Evolutionary conservation across 2,329 filamentous ascomycete genomes (phyloP).

Genomic region (Cladobotryum mycophilum): DNA sequence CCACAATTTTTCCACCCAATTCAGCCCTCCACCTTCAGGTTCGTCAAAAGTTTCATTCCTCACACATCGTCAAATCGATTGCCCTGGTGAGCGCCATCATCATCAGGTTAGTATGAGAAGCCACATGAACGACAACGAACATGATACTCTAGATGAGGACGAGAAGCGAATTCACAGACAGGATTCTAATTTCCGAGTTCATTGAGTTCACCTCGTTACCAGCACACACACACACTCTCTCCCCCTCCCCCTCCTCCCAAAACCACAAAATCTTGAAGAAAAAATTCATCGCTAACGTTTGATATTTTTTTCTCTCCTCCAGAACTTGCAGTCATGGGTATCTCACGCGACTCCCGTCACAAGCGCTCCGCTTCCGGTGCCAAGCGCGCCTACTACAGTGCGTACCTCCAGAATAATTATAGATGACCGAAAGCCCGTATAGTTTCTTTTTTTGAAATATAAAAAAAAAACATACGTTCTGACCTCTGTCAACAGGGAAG

Average conservation of each 20-base stretch:
- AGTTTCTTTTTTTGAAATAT: conserved; percentile 20
- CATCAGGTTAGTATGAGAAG: conserved; percentile 40
- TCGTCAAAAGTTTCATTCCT: conserved; percentile 31
- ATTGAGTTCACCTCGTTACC: neutral
- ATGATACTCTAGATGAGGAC: neutral
- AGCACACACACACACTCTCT: neutral
- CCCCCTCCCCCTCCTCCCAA: neutral
- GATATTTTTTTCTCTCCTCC: neutral
- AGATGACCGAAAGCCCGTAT: conserved; percentile 61
- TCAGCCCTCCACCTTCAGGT: conserved; percentile 26
- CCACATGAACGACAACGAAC: neutral
- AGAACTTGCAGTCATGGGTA: conserved; percentile 84
- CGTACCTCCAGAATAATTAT: conserved; percentile 36
- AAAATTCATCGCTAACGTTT: neutral
- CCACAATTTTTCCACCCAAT: conserved; percentile 33
- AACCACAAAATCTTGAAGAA: neutral
- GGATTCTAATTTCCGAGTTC: neutral
- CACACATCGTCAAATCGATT: conserved; percentile 39
- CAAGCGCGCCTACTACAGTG: conserved; percentile 90
- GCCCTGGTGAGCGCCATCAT: conserved; percentile 41
- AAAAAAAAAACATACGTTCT: conserved; percentile 56
- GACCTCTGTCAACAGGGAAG: conserved; percentile 74
- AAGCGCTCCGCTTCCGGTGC: conserved; percentile 99
- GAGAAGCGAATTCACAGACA: neutral
- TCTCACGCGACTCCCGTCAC: conserved; percentile 99